Base-by-base conservation (phyloP, 345 rosid genomes). In the Rhodamnia argentea region DNA sequence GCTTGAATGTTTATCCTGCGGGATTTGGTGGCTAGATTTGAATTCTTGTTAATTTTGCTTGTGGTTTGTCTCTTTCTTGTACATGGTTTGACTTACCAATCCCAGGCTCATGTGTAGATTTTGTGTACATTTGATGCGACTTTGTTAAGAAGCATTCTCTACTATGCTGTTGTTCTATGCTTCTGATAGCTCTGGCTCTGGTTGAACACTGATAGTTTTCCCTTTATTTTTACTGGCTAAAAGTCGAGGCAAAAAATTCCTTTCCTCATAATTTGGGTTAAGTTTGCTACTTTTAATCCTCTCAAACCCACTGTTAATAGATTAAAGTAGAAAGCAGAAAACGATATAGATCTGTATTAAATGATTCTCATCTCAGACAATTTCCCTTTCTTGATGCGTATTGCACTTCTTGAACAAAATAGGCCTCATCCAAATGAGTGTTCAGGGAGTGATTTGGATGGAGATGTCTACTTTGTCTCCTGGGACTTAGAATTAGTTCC, bases 371-470 rank as follows among this genome's bases (percentile, higher is more conserved):
- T 82, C 83, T 44, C 52, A 57, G 58, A 40, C 51, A n/a, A 42
- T 50, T 84, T 55, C 59, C 58, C 37, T 37, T 78, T 83, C 26
- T 84, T 83, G 18, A 15, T 44, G 54, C 37, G 15, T 52, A 37
- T 1, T 86, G 29, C 18, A 0, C 23, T 70, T 54, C 60, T 70
- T 32, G 47, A 70, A 70, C 9, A 22, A 70, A 32, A 32, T 83
- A 95, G 98, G 89, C 96, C 98, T 13, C 98, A 95, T 84, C 94
- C 98, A 53, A 93, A 95, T 83, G 96, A 95, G 84, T 94, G 98
- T 58, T 95, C 96, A 0, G 98, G 96, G 85, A 95, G 98, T 91
- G 97, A 94, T 90, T 87, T 95, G 89, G 96, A 95, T 82, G 98
- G 98, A 54, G 97, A 95, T 87, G 91, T 95, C 58, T 95, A 95